Conservation (phyloP, 768 basidiomycete genomes). For the Omphalotus guepiniiformis region DNA sequence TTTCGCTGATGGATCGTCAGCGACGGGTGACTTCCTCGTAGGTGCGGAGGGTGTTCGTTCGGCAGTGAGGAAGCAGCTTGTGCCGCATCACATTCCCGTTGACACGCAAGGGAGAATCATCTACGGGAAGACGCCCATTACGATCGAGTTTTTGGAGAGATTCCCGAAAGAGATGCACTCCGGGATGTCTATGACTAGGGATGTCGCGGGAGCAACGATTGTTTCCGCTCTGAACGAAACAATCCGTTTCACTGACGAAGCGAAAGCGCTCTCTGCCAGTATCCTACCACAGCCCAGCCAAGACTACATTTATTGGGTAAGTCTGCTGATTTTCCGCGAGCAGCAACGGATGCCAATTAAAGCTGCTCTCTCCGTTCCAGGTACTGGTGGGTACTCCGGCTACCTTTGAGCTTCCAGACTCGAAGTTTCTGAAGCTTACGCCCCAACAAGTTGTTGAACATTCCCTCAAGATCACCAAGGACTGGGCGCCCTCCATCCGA, state of each 20-base stretch:
- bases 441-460: background rate
- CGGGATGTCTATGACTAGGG: constrained; percentile 4
- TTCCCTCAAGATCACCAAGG: constrained; percentile 4
- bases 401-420: constrained; percentile 2
- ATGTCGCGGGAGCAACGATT: background rate
- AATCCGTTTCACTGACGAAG: constrained; percentile 1
- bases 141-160: background rate
- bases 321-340: background rate
- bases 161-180: background rate
- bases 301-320: constrained; percentile 4
- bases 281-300: background rate
- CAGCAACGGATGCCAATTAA: no score
- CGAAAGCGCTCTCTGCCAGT: background rate
- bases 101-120: background rate
- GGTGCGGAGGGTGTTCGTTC: constrained; percentile 2
- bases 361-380: background rate
- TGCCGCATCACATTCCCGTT: background rate
- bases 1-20: constrained; percentile 3
- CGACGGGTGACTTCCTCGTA: constrained; percentile 2
- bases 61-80: background rate
- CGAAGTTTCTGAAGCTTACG: background rate
- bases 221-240: background rate
- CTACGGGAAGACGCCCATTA: constrained; percentile 4
- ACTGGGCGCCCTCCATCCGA: constrained; percentile 1
- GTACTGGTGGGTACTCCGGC: background rate